These are phyloP conservation scores for Gleditsia sinensis DNA, from an alignment of 306 rosid species.

Conservation along the genomic window DNA sequence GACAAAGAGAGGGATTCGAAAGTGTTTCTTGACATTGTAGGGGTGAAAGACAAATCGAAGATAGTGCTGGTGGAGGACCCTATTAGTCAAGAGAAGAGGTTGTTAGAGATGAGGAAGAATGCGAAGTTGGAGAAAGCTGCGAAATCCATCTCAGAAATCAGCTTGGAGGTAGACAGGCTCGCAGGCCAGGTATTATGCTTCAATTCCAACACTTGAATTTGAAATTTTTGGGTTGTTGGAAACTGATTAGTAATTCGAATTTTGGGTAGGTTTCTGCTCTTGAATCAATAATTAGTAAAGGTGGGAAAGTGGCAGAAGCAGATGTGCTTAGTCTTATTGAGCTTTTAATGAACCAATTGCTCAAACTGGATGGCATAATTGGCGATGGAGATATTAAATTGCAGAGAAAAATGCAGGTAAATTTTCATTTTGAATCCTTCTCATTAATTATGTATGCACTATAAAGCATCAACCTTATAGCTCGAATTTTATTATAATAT, in stretches of 20 bases:
- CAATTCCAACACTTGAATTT: background rate
- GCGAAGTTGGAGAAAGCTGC: constrained; percentile 81
- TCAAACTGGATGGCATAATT: constrained; percentile 72
- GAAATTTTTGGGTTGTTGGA: constrained; percentile 16
- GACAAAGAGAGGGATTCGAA: constrained; percentile 91
- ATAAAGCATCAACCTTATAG: too few relatives aligned
- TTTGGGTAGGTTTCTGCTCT: constrained; percentile 75
- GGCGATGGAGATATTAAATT: constrained; percentile 91
- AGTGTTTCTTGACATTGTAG: constrained; percentile 72
- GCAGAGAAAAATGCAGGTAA: constrained; percentile 94
- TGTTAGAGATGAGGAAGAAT: constrained; percentile 72
- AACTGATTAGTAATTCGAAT: constrained; percentile 20
- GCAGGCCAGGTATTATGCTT: constrained; percentile 63
- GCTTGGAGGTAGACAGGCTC: constrained; percentile 84
- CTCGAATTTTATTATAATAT: too few relatives aligned
- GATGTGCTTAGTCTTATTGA: constrained; percentile 71
- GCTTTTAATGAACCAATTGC: constrained; percentile 80
- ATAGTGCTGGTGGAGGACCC: constrained; percentile 78
- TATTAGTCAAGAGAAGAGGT: constrained; percentile 77
- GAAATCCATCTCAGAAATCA: constrained; percentile 71
- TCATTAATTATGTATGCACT: background rate
- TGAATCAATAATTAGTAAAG: constrained; percentile 70
- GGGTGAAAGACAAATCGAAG: constrained; percentile 87
- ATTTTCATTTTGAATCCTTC: background rate
- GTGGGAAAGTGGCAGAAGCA: constrained; percentile 74